These are phyloP conservation scores for Triadica sebifera DNA, from an alignment of 345 rosid species.

Conservation along the genomic window DNA sequence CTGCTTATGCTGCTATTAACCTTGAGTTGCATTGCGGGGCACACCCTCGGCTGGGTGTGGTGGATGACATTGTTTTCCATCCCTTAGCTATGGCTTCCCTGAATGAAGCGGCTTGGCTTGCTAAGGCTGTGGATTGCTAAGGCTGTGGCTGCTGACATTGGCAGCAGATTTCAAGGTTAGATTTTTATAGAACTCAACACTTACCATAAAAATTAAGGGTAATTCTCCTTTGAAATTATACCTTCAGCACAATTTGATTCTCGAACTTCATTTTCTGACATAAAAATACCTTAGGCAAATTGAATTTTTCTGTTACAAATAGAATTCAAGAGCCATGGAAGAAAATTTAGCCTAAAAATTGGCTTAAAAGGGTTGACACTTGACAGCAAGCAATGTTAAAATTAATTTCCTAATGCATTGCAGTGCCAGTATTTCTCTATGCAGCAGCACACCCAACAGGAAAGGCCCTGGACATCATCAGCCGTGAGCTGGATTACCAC, in stretches of 20 bases:
- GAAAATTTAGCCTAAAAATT: no score
- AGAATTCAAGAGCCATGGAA: no score
- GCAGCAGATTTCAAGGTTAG: slow-evolving; percentile 48
- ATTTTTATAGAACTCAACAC: no score
- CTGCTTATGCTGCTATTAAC: slow-evolving; percentile 44
- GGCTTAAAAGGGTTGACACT: no score
- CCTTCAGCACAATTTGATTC: no score
- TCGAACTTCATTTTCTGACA: no score
- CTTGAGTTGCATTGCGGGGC: slow-evolving; percentile 54
- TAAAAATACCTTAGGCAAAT: no score
- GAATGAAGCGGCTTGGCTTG: slow-evolving; percentile 64
- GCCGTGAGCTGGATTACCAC: slow-evolving; percentile 59
- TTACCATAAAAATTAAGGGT: no score
- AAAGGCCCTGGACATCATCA: slow-evolving; percentile 49
- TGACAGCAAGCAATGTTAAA: neutral
- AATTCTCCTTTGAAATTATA: no score
- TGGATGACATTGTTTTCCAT: slow-evolving; percentile 57
- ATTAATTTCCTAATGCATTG: neutral
- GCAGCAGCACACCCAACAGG: slow-evolving; percentile 61
- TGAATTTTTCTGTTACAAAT: no score
- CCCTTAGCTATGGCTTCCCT: slow-evolving; percentile 52
- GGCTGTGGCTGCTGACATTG: slow-evolving; percentile 54
- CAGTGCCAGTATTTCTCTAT: slow-evolving; percentile 59
- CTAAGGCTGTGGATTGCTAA: no score
- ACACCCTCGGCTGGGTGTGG: slow-evolving; percentile 60